Base-by-base conservation (phyloP, 108 stramenopile genomes). In the Pseudonitzschia multistriata region DNA sequence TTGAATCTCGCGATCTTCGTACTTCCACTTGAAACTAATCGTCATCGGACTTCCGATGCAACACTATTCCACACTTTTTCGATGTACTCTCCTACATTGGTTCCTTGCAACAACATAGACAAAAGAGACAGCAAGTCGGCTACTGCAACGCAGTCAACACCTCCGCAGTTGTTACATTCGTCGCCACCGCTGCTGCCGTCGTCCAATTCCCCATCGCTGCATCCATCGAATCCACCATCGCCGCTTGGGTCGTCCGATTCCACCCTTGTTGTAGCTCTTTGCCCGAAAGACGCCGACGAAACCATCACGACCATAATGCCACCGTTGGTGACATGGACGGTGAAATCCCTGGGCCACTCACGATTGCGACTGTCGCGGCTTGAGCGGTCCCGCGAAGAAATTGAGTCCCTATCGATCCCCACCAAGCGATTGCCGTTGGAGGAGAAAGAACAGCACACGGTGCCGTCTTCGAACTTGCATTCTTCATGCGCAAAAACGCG, bases 1-100 rank as follows among this genome's bases (percentile, higher is more conserved):
- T 37, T 37, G 37, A 53, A 17, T 53, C 52, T 53, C 52, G 52
- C 52, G 52, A 53, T 53, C 55, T 57, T 57, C 30, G 13, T 15
- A 57, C 55, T 57, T 57, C 55, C 31, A 57, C 13, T 57, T 57
- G 55, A 33, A 33, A 25, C 55, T n/a, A 57, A 57, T 37, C 5
- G 37, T 7, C 37, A 37, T 37, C 8, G 8, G 37, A 29, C 15
- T 29, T 10, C 5, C 55, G 55, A 57, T 29, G 4, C 24, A 3
- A 57, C 31, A 33, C 27, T 0, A 57, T 3, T 10, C 27, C 55
- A 57, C 28, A 57, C 55, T 29, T 57, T 53, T 17, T 57, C 55
- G 11, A 57, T 57, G 55, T 7, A n/a, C 8, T 29, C 55, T 3
- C 28, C 55, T 8, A 29, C 28, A 57, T 25, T 28, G 8, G n/a